Evolutionary conservation across 2,329 filamentous ascomycete genomes (phyloP).

Genomic region (Huntiella abstrusa): DNA sequence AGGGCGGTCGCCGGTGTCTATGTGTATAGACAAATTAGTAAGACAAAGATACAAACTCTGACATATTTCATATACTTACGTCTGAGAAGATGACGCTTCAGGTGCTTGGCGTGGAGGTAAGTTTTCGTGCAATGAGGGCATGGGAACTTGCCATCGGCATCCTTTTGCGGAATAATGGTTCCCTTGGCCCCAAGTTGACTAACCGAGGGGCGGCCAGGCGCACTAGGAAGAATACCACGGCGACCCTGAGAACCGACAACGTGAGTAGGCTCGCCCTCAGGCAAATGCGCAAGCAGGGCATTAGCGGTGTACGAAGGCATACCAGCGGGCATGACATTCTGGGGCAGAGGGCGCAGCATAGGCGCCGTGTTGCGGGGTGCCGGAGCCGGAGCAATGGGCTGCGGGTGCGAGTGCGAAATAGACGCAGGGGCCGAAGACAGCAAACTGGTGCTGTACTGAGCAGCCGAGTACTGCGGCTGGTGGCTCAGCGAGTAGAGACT

Average conservation of each 20-base stretch:
- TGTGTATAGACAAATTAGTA: conserved; percentile 15
- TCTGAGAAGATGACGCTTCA: conserved; percentile 87
- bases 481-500: conserved; percentile 30
- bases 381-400: conserved; percentile 58
- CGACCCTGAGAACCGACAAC: conserved; percentile 90
- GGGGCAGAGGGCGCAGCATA: conserved; percentile 50
- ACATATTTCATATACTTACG: conserved; percentile 44
- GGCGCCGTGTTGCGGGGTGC: conserved; percentile 36
- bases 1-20: conserved; percentile 91
- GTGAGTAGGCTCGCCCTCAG: conserved; percentile 54
- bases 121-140: conserved; percentile 98
- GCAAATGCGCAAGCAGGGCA: conserved; percentile 31
- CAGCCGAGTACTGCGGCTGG: conserved; percentile 33
- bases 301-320: conserved; percentile 32
- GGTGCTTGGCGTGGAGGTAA: conserved; percentile 89
- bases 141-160: conserved; percentile 93
- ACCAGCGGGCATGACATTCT: conserved; percentile 40
- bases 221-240: conserved; percentile 77
- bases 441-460: conserved; percentile 32
- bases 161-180: conserved; percentile 76
- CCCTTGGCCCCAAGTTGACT: conserved; percentile 55
- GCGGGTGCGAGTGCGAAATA: conserved; percentile 45
- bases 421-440: conserved; percentile 46
- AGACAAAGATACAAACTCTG: conserved; percentile 9
- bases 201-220: conserved; percentile 57